Evolutionary conservation across 352 stramenopile genomes (phyloP).

Genomic region (Phytophthora pini): DNA sequence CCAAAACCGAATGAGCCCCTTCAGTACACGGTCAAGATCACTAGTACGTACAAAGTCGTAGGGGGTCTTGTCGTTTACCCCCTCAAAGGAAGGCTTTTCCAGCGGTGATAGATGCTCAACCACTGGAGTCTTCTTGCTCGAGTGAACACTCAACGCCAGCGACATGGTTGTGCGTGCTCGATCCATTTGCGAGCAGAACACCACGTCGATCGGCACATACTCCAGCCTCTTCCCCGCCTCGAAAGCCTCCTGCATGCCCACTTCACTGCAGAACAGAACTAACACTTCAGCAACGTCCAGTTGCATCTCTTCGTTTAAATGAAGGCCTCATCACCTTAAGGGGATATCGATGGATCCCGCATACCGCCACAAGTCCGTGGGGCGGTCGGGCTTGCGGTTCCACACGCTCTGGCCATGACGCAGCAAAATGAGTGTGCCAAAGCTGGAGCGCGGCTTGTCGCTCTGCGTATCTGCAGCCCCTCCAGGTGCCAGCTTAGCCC

Average conservation of each 20-base stretch:
- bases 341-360: slow-evolving; percentile 86
- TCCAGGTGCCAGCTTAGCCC: slow-evolving; percentile 55
- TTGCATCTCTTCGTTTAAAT: neutral
- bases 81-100: slow-evolving; percentile 68
- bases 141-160: slow-evolving; percentile 80
- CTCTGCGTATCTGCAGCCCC: slow-evolving; percentile 9
- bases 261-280: slow-evolving; percentile 43
- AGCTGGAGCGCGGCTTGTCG: slow-evolving; percentile 54
- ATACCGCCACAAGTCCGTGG: slow-evolving; percentile 82
- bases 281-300: slow-evolving; percentile 5
- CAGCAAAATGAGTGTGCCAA: slow-evolving; percentile 81
- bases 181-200: slow-evolving; percentile 90
- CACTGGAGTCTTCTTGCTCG: slow-evolving; percentile 83
- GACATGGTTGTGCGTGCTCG: slow-evolving; percentile 79
- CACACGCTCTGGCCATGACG: slow-evolving; percentile 88
- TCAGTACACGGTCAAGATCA: neutral
- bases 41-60: slow-evolving; percentile 74
- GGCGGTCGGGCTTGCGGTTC: slow-evolving; percentile 82
- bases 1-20: slow-evolving; percentile 19
- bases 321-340: slow-evolving; percentile 40
- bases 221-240: slow-evolving; percentile 79
- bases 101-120: slow-evolving; percentile 79
- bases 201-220: slow-evolving; percentile 80
- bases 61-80: slow-evolving; percentile 78
- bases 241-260: slow-evolving; percentile 85